These are phyloP conservation scores for Marsdenia floribunda DNA, from an alignment of 257 asterid species.

Conservation along the genomic window DNA sequence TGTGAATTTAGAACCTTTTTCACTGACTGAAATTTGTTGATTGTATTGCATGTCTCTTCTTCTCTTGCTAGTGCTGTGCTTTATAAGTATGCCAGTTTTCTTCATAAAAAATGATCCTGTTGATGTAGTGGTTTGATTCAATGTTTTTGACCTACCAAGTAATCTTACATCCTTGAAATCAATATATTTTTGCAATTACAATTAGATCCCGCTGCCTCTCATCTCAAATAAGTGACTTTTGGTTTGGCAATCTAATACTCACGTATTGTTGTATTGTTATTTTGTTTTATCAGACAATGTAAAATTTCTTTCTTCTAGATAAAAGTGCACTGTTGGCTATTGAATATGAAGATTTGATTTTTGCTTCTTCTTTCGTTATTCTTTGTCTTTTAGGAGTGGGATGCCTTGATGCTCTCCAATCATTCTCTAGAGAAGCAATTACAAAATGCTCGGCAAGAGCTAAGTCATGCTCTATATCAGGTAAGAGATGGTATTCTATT, in stretches of 20 bases:
- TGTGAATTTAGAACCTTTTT: not conserved
- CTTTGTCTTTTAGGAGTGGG: constrained; percentile 73
- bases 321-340: not conserved
- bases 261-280: not conserved
- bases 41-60: not conserved
- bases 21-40: not conserved
- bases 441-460: constrained; percentile 95
- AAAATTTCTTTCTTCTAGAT: no score
- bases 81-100: not conserved
- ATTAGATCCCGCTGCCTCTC: not conserved
- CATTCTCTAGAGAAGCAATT: constrained; percentile 90
- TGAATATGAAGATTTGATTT: not conserved
- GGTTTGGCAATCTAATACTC: not conserved
- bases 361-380: constrained; percentile 1
- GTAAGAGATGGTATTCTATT: constrained; percentile 28
- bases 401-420: constrained; percentile 93
- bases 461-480: constrained; percentile 98
- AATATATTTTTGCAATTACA: no score
- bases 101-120: not conserved
- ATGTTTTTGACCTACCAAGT: not conserved
- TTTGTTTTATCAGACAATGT: not conserved
- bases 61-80: not conserved
- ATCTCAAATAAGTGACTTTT: not conserved
- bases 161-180: not conserved
- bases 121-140: no score